Evolutionary conservation across 106 monocot species (phyloP).

Genomic region (Cymbidium sinense): DNA sequence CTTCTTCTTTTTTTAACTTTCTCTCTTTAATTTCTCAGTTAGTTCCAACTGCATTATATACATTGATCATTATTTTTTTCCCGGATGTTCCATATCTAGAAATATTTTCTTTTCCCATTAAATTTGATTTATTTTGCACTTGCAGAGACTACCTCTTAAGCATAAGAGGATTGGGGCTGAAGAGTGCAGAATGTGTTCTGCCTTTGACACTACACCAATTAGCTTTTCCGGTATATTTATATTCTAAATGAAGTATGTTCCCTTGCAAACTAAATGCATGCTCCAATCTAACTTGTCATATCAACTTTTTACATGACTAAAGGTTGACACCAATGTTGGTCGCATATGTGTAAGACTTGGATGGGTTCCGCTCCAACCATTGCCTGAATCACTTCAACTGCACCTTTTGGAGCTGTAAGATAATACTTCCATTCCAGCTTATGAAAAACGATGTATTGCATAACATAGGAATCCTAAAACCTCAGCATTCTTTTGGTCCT

Average conservation of each 20-base stretch:
- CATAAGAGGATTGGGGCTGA: constrained; percentile 82
- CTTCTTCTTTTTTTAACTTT: too few species aligned
- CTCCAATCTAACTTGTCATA: not conserved
- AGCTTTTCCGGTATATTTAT: constrained; percentile 80
- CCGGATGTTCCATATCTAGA: not conserved
- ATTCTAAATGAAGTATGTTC: not conserved
- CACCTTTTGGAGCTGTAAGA: constrained; percentile 88
- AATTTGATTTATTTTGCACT: constrained; percentile 14
- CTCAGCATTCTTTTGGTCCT: not conserved
- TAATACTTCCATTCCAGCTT: not conserved
- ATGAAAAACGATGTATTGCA: not conserved
- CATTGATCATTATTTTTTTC: not conserved
- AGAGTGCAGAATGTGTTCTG: constrained; percentile 97
- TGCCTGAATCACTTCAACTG: constrained; percentile 88
- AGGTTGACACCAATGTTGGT: constrained; percentile 98
- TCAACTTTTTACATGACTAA: not conserved
- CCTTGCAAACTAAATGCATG: not conserved
- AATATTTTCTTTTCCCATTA: not conserved
- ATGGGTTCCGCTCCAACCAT: constrained; percentile 93
- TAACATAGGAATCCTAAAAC: not conserved
- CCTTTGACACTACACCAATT: constrained; percentile 87
- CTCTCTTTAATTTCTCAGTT: too few species aligned
- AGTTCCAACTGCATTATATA: not conserved
- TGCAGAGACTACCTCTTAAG: constrained; percentile 90
- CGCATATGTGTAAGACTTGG: constrained; percentile 94